Evolutionary conservation across 192 early-diverging fungal genomes (phyloP), one percentile per base, ranked within the genome.

Genomic region (Phlyctochytrium arcticum): DNA sequence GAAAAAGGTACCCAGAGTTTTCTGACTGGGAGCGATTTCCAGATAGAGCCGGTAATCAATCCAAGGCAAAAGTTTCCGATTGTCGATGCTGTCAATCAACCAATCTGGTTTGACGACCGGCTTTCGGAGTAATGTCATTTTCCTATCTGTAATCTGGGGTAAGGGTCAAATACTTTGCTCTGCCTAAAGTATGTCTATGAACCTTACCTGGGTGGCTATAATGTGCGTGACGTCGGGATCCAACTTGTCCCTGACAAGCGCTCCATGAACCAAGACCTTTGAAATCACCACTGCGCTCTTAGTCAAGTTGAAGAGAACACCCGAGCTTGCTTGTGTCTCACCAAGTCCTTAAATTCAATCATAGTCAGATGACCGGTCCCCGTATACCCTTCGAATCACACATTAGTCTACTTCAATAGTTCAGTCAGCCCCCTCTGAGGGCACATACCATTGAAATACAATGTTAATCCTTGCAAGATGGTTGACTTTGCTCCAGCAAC

Each of bases 31-130:
- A 23, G 23, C 48, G 4, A 56, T 23, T 26, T 27, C 15, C 32
- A 50, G 48, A 34, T 57, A 36, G 21, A 71, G 53, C 6, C 67
- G 46, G 51, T 62, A 96, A 5, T 69, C 64, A 24, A 76, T 71
- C 90, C 90, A 93, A 2, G 86, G 69, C 6, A 96, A 79, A 48
- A 84, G 65, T 42, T 72, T 75, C 10, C 72, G 66, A 1, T 78
- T 77, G 34, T 77, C 71, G 34, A 91, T 73, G 24, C 81, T 85
- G 26, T 96, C 90, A 1, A 77, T 70, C 5, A 96, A 71, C 94
- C 94, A 96, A 15, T 68, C 62, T 23, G 76, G 70, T 19, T 60
- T 59, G 5, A 81, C 72, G 23, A 81, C 65, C 7, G 72, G 74
- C 47, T 67, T 79, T 27, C 59, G 70, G 37, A 65, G 21, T 31